A percentile compares a stretch with the other conserved stretches of the same genome.
Evolutionary conservation across 1,284 basidiomycete genomes (phyloP).

Genomic region (Chalciporus piperatoides): DNA sequence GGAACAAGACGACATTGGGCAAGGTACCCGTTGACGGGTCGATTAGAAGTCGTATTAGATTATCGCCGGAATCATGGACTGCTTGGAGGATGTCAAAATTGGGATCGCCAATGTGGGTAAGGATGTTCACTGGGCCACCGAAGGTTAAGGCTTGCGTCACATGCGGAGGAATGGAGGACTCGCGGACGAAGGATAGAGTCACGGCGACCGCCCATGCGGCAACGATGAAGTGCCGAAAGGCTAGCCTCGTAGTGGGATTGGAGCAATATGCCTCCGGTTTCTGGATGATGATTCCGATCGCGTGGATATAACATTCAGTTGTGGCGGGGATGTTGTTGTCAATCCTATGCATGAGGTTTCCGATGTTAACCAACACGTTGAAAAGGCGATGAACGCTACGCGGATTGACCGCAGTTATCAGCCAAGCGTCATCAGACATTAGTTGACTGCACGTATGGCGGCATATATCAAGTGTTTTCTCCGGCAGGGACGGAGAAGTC

Average conservation of each 20-base stretch:
- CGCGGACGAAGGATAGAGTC: constrained; percentile 24
- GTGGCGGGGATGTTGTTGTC: constrained; percentile 33
- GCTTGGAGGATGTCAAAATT: constrained; percentile 34
- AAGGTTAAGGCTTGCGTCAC: constrained; percentile 19
- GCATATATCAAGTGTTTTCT: constrained; percentile 31
- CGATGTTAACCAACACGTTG: constrained; percentile 35
- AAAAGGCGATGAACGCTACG: constrained; percentile 30
- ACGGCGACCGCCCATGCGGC: constrained; percentile 33
- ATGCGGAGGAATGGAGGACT: constrained; percentile 20
- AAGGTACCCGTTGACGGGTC: constrained; percentile 37
- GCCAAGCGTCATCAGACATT: constrained; percentile 26
- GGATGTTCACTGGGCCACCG: constrained; percentile 19
- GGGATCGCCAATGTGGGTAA: constrained; percentile 24
- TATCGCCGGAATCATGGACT: constrained; percentile 35
- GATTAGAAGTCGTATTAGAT: constrained; percentile 32
- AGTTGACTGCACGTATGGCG: constrained; percentile 33
- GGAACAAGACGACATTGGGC: constrained; percentile 44
- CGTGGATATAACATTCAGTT: constrained; percentile 33
- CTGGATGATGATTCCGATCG: constrained; percentile 36
- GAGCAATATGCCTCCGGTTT: constrained; percentile 22
- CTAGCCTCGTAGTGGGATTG: constrained; percentile 19
- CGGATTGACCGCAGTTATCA: constrained; percentile 24
- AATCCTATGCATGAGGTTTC: constrained; percentile 36
- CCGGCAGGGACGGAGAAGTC: constrained; percentile 28
- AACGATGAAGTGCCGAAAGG: constrained; percentile 36